Conservation (phyloP, 108 stramenopile species). For the Aurantiochytrium sp. region DNA sequence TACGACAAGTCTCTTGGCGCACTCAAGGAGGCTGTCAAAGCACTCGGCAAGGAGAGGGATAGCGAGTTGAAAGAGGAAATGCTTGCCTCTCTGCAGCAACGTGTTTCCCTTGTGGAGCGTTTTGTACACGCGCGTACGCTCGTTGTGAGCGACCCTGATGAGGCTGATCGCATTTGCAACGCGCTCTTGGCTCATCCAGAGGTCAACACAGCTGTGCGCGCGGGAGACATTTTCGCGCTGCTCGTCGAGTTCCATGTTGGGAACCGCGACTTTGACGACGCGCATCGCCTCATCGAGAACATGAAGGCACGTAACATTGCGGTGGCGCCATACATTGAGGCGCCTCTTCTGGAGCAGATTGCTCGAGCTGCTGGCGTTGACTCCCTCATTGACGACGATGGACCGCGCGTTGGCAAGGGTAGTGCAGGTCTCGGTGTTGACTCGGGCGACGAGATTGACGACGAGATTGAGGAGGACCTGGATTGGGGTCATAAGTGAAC, state of each 20-base stretch:
- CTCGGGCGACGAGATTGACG: slow-evolving; percentile 8
- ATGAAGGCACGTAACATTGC: slow-evolving; percentile 43
- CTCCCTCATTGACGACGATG: slow-evolving; percentile 16
- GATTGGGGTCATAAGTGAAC: background rate
- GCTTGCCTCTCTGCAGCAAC: background rate
- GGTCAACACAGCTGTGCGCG: slow-evolving; percentile 44
- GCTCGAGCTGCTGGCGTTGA: slow-evolving; percentile 28
- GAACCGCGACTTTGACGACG: slow-evolving; percentile 13
- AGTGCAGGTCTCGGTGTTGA: background rate
- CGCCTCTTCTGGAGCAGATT: slow-evolving; percentile 22
- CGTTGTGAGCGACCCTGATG: slow-evolving; percentile 19
- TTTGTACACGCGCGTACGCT: slow-evolving; percentile 28
- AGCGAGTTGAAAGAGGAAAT: background rate
- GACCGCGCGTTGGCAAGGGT: background rate
- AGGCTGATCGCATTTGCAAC: slow-evolving; percentile 37
- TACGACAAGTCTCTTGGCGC: slow-evolving; percentile 59
- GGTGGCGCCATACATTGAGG: slow-evolving; percentile 39
- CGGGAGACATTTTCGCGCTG: slow-evolving; percentile 57
- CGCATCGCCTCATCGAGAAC: slow-evolving; percentile 21
- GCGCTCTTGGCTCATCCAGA: slow-evolving; percentile 28
- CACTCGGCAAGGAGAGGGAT: slow-evolving; percentile 27
- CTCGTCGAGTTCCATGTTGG: slow-evolving; percentile 47
- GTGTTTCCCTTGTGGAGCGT: background rate
- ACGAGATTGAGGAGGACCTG: slow-evolving; percentile 19
- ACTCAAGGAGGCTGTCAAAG: slow-evolving; percentile 52